Conservation (phyloP, 257 asterid genomes). For the Lycium ferocissimum region DNA sequence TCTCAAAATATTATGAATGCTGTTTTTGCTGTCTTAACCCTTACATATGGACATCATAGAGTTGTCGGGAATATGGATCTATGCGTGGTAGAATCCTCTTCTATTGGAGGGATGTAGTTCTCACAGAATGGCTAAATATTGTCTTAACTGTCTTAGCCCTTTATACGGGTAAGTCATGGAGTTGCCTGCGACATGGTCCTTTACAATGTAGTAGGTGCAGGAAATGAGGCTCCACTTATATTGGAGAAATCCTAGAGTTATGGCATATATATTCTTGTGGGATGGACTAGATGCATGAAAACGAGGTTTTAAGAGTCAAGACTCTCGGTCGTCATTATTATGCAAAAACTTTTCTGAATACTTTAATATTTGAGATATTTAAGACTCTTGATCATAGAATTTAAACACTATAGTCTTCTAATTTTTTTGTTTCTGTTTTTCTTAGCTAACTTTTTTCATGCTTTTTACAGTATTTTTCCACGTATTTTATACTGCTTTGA, state of each 20-base stretch:
- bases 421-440: neutral
- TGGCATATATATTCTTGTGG: constrained; percentile 3
- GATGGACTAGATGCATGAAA: neutral
- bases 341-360: neutral
- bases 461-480: no score
- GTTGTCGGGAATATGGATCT: neutral
- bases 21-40: neutral
- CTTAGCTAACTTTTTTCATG: no score
- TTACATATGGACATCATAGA: neutral
- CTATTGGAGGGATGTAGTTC: neutral
- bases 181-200: neutral
- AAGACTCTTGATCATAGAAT: constrained; percentile 6
- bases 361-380: neutral
- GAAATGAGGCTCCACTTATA: neutral
- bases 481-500: no score
- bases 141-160: neutral
- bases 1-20: neutral
- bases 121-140: neutral
- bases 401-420: neutral
- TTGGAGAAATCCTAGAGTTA: neutral
- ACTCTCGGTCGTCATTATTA: constrained; percentile 17
- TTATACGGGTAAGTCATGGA: neutral
- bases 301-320: neutral
- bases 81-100: neutral
- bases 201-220: constrained; percentile 1